Base-by-base conservation (phyloP, 2,329 filamentous ascomycete species). In the Alternaria incomplexa region DNA sequence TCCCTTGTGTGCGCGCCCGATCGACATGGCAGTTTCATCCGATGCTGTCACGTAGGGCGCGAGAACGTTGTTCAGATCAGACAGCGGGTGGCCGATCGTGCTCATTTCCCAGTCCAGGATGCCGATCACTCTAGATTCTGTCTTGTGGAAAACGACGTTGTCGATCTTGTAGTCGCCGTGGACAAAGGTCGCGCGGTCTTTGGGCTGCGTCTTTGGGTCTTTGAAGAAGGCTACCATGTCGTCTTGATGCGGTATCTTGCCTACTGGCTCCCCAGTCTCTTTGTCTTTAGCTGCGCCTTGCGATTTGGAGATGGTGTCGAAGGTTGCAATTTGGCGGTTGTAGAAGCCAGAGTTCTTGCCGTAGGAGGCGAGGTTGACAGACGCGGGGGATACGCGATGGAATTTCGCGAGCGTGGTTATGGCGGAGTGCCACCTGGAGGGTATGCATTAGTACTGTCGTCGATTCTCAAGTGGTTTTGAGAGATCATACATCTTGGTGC, bases 71-170 rank as follows among this genome's bases (percentile, higher is more conserved):
- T 90, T 90, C 44, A 98, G 84, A 78, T 99, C 96, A 6, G 92
- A 95, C 22, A 98, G 87, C 1, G 96, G 96, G 79, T 99, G 95
- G n/a, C 96, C 96, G 58, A 97, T 90, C 0, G 96, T 98, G 36
- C 93, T 93, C 93, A 99, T 97, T 83, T 98, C 96, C 77, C 80
- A 91, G 87, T 99, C 96, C 6, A 98, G 83, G 58, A 98, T 93
- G 5, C 95, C 96, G 80, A 98, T 94, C 12, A 98, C 94, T 56
- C 90, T 85, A 6, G 94, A 89, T 79, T 95, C 91, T 0, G 92
- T 94, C 81, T 92, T 91, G 83, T 97, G 93, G 79, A 97, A 99
- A 52, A 84, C 83, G 26, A 85, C 75, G 60, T 85, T 85, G 67
- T 85, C 84, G 58, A 85, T 97, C 84, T 98, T 99, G 84, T 95